Percentiles rank a stretch among this genome's conserved stretches.
These are phyloP conservation scores for Glomus cerebriforme DNA, from an alignment of 192 early-diverging fungal species.

Conservation along the genomic window DNA sequence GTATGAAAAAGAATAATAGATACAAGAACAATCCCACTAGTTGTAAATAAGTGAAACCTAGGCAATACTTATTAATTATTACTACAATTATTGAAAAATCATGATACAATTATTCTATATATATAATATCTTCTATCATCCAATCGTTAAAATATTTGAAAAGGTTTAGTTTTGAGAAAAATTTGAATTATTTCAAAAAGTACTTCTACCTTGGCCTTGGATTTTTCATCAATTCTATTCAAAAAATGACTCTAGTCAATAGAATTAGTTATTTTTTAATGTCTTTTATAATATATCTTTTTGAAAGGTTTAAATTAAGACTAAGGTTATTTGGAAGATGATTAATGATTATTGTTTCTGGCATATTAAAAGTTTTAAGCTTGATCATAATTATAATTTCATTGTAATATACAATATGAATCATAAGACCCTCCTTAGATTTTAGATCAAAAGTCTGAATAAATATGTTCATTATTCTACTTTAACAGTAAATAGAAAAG, in stretches of 20 bases:
- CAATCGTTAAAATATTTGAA: neutral
- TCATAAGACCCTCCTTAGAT: neutral
- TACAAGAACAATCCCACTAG: neutral
- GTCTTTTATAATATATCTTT: conserved; percentile 7
- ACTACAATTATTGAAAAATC: neutral
- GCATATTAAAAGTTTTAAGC: conserved; percentile 4
- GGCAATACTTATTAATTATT: neutral
- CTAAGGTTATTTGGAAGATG: neutral
- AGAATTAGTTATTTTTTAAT: neutral
- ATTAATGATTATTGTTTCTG: neutral
- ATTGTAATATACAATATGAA: neutral
- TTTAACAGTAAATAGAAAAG: too few relatives aligned
- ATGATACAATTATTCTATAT: neutral
- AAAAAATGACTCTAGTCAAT: conserved; percentile 12
- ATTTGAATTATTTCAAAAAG: too few relatives aligned
- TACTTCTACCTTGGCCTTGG: neutral
- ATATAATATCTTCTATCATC: conserved; percentile 8
- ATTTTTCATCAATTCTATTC: neutral
- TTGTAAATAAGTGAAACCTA: neutral
- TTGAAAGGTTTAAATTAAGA: conserved; percentile 8
- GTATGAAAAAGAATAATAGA: neutral
- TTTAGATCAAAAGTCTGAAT: neutral
- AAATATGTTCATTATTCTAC: too few relatives aligned
- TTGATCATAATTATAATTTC: neutral
- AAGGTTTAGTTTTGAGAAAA: too few relatives aligned